Percentiles rank a stretch among this genome's conserved stretches.
phyloP scores from a whole-genome alignment of 2,329 filamentous ascomycete genomes.

The Beauveria australis region DNA sequence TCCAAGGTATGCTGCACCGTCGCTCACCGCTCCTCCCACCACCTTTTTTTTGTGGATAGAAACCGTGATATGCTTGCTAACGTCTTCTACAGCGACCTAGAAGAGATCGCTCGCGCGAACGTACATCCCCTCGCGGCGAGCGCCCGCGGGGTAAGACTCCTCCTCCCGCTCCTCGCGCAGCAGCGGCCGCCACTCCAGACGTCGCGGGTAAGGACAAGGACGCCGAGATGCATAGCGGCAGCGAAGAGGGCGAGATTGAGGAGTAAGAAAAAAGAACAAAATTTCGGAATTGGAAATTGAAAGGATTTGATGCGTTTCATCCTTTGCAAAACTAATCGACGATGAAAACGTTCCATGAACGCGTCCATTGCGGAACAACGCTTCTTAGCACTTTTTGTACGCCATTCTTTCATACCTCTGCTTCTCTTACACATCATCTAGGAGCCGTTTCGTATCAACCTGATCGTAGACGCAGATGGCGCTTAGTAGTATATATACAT shows the following conservation, averaged over 20 bases:
- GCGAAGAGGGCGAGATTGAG: conserved; percentile 97
- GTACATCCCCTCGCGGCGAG: conserved; percentile 49
- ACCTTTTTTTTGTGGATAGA: background rate
- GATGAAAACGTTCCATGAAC: background rate
- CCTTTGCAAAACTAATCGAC: background rate
- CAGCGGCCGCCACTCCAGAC: conserved; percentile 12
- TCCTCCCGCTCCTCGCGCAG: conserved; percentile 19
- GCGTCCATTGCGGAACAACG: background rate
- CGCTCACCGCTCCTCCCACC: background rate
- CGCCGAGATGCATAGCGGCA: conserved; percentile 58
- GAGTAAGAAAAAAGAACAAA: conserved; percentile 39
- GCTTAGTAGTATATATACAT: background rate
- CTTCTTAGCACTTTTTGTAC: background rate
- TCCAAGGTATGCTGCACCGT: conserved; percentile 48
- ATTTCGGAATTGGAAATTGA: background rate
- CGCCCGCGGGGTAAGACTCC: conserved; percentile 51
- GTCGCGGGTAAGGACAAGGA: conserved; percentile 25
- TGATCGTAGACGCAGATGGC: conserved; percentile 1
- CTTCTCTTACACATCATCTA: background rate
- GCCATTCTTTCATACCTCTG: background rate
- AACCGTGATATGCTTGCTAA: conserved; percentile 19
- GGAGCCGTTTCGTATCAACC: background rate
- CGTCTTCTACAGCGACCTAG: conserved; percentile 41
- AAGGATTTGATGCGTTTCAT: background rate
- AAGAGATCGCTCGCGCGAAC: conserved; percentile 52